Evolutionary conservation across 2,329 filamentous ascomycete genomes (phyloP).

Genomic region (Colletotrichum acutatum): DNA sequence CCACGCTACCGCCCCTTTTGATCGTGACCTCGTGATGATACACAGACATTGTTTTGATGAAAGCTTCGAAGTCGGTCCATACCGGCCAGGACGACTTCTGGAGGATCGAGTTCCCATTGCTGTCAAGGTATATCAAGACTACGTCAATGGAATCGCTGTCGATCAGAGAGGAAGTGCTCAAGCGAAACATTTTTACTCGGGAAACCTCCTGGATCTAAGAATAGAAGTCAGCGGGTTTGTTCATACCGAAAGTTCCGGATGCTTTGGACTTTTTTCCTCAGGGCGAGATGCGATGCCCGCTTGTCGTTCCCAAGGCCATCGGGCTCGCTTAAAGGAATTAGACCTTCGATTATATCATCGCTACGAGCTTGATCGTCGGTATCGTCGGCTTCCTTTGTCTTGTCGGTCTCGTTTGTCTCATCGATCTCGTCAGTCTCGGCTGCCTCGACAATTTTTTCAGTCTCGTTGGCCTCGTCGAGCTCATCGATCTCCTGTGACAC

Average conservation of each 20-base stretch:
- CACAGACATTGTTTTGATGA: background rate
- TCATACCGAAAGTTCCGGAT: background rate
- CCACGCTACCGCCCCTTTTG: background rate
- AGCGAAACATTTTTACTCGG: background rate
- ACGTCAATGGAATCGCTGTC: background rate
- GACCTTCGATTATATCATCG: background rate
- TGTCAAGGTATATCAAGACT: background rate
- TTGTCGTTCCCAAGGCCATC: background rate
- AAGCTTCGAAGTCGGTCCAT: background rate
- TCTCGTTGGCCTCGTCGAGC: background rate
- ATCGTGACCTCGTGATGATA: background rate
- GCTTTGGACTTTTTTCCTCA: background rate
- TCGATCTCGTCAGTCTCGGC: too few species aligned
- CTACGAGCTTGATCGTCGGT: background rate
- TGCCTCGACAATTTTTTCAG: too few species aligned
- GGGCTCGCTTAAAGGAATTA: background rate
- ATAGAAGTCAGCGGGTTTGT: background rate
- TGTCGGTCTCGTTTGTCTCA: background rate
- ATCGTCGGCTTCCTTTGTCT: background rate
- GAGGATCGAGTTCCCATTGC: background rate
- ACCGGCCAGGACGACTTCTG: background rate
- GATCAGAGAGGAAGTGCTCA: background rate
- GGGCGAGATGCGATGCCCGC: background rate
- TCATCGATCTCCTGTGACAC: background rate
- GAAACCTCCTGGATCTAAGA: background rate